A percentile compares a stretch with the other conserved stretches of the same genome.
phyloP scores from a whole-genome alignment of 1,284 basidiomycete species.

The Cryptococcus amylolentus region DNA sequence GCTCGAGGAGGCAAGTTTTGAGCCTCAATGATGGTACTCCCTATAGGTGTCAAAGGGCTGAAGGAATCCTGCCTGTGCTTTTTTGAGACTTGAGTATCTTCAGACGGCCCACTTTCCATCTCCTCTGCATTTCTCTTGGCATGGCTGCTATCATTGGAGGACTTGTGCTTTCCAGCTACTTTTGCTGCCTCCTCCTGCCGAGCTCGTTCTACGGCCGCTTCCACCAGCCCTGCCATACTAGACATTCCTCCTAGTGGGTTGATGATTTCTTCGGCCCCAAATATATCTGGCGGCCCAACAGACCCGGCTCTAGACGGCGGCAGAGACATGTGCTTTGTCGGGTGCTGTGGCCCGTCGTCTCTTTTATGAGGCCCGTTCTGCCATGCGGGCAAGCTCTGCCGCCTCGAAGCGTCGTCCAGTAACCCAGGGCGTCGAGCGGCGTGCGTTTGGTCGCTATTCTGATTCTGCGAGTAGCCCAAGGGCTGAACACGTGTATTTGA shows the following conservation, averaged over 20 bases:
- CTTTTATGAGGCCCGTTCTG: neutral
- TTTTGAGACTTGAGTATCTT: slow-evolving; percentile 13
- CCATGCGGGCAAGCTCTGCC: slow-evolving; percentile 3
- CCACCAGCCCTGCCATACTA: slow-evolving; percentile 49
- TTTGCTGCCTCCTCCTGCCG: slow-evolving; percentile 34
- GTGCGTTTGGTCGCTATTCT: neutral
- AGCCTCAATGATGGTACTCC: slow-evolving; percentile 31
- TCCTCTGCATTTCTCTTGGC: slow-evolving; percentile 2
- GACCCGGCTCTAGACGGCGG: slow-evolving; percentile 43
- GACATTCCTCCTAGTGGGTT: slow-evolving; percentile 46
- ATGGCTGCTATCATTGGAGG: neutral
- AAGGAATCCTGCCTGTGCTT: slow-evolving; percentile 23
- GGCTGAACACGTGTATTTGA: neutral
- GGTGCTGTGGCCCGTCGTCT: neutral
- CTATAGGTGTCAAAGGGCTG: slow-evolving; percentile 7
- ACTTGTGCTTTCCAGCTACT: neutral
- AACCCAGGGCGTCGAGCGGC: slow-evolving; percentile 2
- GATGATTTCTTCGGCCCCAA: slow-evolving; percentile 43
- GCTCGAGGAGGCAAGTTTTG: slow-evolving; percentile 35
- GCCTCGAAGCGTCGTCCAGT: slow-evolving; percentile 6
- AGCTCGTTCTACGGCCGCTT: slow-evolving; percentile 48
- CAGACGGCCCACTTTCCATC: slow-evolving; percentile 8
- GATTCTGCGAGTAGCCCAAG: neutral
- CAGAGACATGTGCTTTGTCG: slow-evolving; percentile 29
- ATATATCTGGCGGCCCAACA: slow-evolving; percentile 38